A percentile compares a stretch with the other conserved stretches of the same genome.
Evolutionary conservation across 108 stramenopile species (phyloP).

Genomic region (Cyclotella baltica): DNA sequence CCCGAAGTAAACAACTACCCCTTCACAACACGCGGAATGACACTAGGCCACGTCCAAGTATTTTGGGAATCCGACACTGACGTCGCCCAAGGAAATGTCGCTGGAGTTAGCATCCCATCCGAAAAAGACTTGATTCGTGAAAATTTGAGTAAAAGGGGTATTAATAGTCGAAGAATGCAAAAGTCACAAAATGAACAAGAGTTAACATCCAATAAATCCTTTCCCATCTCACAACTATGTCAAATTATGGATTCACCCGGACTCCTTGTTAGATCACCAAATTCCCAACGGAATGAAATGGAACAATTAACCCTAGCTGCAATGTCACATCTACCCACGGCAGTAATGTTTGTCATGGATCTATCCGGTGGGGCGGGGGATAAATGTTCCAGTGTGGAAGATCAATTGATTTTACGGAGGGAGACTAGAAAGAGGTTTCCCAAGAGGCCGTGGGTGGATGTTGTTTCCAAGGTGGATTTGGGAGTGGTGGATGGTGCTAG

Average conservation of each 20-base stretch:
- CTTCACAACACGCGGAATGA: conserved; percentile 97
- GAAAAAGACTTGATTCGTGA: conserved; percentile 36
- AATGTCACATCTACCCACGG: conserved; percentile 95
- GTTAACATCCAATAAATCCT: conserved; percentile 12
- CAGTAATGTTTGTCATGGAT: conserved; percentile 98
- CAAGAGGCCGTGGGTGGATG: conserved; percentile 95
- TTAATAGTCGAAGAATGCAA: conserved; percentile 32
- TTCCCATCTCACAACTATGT: conserved; percentile 59
- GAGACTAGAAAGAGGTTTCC: conserved; percentile 88
- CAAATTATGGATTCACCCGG: conserved; percentile 97
- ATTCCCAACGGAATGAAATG: conserved; percentile 92
- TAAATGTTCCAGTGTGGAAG: conserved; percentile 81
- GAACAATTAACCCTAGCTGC: conserved; percentile 95
- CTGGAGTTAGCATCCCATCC: conserved; percentile 43
- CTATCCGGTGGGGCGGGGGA: conserved; percentile 91
- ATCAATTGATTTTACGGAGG: conserved; percentile 88
- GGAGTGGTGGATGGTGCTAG: conserved; percentile 75
- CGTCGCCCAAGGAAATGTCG: conserved; percentile 46
- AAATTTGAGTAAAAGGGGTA: conserved; percentile 29
- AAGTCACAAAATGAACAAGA: conserved; percentile 18
- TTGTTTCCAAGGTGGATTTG: conserved; percentile 92
- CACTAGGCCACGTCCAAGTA: conserved; percentile 94
- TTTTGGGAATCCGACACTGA: conserved; percentile 75
- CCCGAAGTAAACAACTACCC: conserved; percentile 98
- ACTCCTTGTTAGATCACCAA: conserved; percentile 78